Percentiles rank a stretch among this genome's conserved stretches.
phyloP scores from a whole-genome alignment of 1,284 basidiomycete species.

The Agroathelia rolfsii region DNA sequence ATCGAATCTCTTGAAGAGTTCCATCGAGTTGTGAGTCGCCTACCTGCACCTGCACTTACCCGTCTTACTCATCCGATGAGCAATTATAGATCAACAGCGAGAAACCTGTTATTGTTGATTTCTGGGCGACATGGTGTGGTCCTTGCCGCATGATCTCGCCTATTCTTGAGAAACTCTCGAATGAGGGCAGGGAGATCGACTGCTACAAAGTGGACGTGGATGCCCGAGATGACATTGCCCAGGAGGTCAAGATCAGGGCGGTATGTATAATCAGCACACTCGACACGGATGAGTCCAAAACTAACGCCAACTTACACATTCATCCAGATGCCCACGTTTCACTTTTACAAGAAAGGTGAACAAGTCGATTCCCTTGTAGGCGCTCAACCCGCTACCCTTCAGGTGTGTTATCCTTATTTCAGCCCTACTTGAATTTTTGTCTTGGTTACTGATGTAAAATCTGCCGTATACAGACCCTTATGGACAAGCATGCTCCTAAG shows the following conservation, averaged over 20 bases:
- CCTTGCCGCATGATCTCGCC: slow-evolving; percentile 75
- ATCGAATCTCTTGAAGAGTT: slow-evolving; percentile 48
- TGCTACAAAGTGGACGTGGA: slow-evolving; percentile 86
- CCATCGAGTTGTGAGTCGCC: slow-evolving; percentile 33
- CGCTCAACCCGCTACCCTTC: slow-evolving; percentile 33
- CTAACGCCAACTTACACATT: background rate
- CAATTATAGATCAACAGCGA: slow-evolving; percentile 44
- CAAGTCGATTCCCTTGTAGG: slow-evolving; percentile 56
- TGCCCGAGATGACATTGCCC: slow-evolving; percentile 36
- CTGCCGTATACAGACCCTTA: too few relatives aligned
- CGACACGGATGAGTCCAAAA: slow-evolving; percentile 8
- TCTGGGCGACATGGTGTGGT: slow-evolving; percentile 68
- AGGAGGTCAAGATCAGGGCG: slow-evolving; percentile 67
- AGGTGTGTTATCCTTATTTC: too few relatives aligned
- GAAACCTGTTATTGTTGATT: slow-evolving; percentile 63
- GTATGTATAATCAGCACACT: slow-evolving; percentile 26
- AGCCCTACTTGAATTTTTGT: too few relatives aligned
- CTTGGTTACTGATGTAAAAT: too few relatives aligned
- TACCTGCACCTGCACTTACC: background rate
- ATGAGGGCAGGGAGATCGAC: slow-evolving; percentile 38
- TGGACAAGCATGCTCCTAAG: too few relatives aligned
- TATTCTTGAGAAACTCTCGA: slow-evolving; percentile 65
- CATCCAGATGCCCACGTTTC: slow-evolving; percentile 66
- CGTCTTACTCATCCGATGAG: slow-evolving; percentile 3
- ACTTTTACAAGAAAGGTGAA: slow-evolving; percentile 60